Evolutionary conservation across 2,329 filamentous ascomycete species (phyloP).

Genomic region (Penicillium sumatraense): DNA sequence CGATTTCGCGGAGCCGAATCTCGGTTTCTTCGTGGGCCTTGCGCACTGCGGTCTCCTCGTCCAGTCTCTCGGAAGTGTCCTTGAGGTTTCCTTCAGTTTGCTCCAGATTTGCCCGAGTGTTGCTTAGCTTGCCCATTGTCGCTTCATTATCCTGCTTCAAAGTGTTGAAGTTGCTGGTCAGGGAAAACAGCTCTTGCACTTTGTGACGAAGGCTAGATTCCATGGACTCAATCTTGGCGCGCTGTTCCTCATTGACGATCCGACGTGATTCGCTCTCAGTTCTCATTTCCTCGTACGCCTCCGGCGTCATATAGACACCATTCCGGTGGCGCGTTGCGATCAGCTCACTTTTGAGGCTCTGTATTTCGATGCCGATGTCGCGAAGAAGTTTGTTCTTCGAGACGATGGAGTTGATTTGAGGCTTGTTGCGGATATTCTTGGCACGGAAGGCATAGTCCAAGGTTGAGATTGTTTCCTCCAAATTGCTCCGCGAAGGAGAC

Average conservation of each 20-base stretch:
- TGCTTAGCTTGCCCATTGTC: slow-evolving; percentile 72
- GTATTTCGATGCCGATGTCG: slow-evolving; percentile 90
- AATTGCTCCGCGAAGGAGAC: slow-evolving; percentile 89
- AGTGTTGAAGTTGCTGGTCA: slow-evolving; percentile 85
- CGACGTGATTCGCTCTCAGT: slow-evolving; percentile 89
- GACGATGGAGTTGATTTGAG: slow-evolving; percentile 88
- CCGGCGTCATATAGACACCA: slow-evolving; percentile 89
- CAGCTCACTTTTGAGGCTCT: slow-evolving; percentile 90
- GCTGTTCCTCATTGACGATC: slow-evolving; percentile 90
- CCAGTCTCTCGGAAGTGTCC: slow-evolving; percentile 74
- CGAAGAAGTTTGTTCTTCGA: slow-evolving; percentile 90
- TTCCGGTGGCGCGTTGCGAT: slow-evolving; percentile 92
- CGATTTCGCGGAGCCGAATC: slow-evolving; percentile 72
- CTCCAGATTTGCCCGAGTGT: slow-evolving; percentile 79
- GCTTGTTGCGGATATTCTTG: slow-evolving; percentile 98
- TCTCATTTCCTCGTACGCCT: slow-evolving; percentile 87
- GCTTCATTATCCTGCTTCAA: slow-evolving; percentile 89
- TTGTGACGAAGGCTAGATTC: slow-evolving; percentile 91
- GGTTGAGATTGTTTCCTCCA: slow-evolving; percentile 98
- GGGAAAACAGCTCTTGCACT: slow-evolving; percentile 84
- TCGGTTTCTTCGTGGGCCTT: slow-evolving; percentile 89
- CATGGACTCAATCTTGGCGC: slow-evolving; percentile 88
- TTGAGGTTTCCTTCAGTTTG: slow-evolving; percentile 85
- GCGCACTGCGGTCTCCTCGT: slow-evolving; percentile 77
- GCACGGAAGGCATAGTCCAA: slow-evolving; percentile 97